phyloP scores from a whole-genome alignment of 306 rosid species.

The Pyrus betulifolia region DNA sequence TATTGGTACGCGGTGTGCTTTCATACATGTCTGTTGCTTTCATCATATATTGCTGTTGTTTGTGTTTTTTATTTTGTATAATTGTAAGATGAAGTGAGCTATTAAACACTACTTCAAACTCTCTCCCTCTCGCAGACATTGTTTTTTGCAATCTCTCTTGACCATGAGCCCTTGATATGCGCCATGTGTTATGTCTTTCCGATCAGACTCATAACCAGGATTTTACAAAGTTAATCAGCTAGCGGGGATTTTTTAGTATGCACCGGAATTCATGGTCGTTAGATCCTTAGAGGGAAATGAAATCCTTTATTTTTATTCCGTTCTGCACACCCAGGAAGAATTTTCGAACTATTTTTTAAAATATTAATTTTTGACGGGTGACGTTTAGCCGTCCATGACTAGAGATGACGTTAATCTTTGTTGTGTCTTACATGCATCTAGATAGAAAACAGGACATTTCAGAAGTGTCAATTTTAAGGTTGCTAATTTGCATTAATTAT shows the following conservation, averaged over 20 bases:
- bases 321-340: no score
- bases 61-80: constrained; percentile 12
- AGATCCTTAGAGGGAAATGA: no score
- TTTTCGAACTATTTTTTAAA: no score
- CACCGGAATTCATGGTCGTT: no score
- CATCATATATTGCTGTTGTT: constrained; percentile 10
- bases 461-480: not conserved
- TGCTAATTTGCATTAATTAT: not conserved
- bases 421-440: not conserved
- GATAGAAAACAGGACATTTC: not conserved
- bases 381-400: no score
- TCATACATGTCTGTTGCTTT: constrained; percentile 10
- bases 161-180: not conserved
- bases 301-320: no score
- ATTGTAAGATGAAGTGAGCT: constrained; percentile 11
- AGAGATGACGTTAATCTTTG: not conserved
- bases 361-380: no score
- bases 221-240: no score
- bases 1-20: constrained; percentile 28
- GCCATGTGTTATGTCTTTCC: no score
- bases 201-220: no score
- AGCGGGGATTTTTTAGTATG: no score
- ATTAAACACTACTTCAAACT: not conserved
- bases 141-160: not conserved
- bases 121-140: not conserved